Base-by-base conservation (phyloP, 139 green algal species). In the Coccomyxa sp. region DNA sequence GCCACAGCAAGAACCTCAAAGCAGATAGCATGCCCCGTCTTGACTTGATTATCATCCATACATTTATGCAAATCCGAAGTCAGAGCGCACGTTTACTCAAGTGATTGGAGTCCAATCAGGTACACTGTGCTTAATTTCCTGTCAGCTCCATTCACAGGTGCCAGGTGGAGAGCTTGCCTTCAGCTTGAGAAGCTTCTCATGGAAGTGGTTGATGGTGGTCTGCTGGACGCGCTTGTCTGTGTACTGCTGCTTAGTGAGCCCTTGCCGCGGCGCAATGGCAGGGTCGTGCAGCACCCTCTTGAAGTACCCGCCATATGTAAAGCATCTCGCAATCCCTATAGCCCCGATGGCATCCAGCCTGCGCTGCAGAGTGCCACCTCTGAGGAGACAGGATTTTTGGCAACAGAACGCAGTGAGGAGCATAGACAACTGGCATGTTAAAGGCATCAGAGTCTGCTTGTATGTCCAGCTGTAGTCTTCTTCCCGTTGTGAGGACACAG, bases 131-230 rank as follows among this genome's bases (percentile, higher is more conserved):
- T 37, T 77, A 4, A 31, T 39, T 14, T 58, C 5, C 4, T 16
- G 18, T n/a, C 38, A 44, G 16, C 12, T 58, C 14, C 44, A 64
- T 70, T 8, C 58, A 33, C 8, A 8, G 33, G 14, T 36, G 58
- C 22, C 58, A n/a, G n/a, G n/a, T n/a, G n/a, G n/a, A n/a, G n/a
- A 34, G 10, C 79, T 33, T 35, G 84, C 90, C 86, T 91, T 91
- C 0, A 95, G 85, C 68, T 85, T 89, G 16, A 95, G 85, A 70
- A 95, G 82, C 86, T 95, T 95, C 77, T 95, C 90, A 74, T 93
- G 80, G 54, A 95, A 95, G 77, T 95, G 91, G 75, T 94, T 93
- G 58, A 95, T 86, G 29, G 89, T 94, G 34, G 91, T 95, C 44
- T 83, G 50, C 74, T 88, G 55, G 18, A 41, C 33, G 7, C 34